Conservation (phyloP, 1,284 basidiomycete species). For the Cutaneotrichosporon daszewskae region DNA sequence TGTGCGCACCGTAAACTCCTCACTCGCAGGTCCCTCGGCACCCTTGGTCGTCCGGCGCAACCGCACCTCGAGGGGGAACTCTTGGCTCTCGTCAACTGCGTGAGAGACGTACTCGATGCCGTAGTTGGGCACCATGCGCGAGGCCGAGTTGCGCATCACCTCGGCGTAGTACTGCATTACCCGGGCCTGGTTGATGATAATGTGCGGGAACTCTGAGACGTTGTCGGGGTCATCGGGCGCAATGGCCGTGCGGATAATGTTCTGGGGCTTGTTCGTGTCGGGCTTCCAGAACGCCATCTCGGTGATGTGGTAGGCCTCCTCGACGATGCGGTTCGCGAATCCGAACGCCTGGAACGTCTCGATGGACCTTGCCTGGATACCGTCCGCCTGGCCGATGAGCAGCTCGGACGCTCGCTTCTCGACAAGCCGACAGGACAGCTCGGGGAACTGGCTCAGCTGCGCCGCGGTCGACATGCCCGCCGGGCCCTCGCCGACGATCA, state of each 20-base stretch:
- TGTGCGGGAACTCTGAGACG: conserved; percentile 7
- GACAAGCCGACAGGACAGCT: conserved; percentile 6
- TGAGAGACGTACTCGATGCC: conserved; percentile 7
- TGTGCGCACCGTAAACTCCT: conserved; percentile 8
- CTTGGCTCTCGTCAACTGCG: conserved; percentile 14
- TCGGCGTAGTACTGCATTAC: conserved; percentile 12
- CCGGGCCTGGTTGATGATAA: conserved; percentile 10
- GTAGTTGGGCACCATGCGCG: conserved; percentile 8
- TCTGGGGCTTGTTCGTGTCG: conserved; percentile 1
- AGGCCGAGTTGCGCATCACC: conserved; percentile 3
- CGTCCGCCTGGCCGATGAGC: conserved; percentile 7
- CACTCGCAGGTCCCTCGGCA: conserved; percentile 12
- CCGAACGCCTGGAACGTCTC: conserved; percentile 13
- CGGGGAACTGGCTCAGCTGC: conserved; percentile 5
- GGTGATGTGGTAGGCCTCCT: conserved; percentile 5
- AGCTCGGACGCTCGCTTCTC: conserved; percentile 8
- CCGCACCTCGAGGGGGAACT: conserved; percentile 25
- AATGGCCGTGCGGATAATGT: conserved; percentile 5
- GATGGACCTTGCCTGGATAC: conserved; percentile 7
- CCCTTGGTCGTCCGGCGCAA: conserved; percentile 15
- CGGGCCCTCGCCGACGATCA: conserved; percentile 10
- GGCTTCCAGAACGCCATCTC: conserved; percentile 12
- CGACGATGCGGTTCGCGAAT: conserved; percentile 4
- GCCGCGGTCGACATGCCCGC: conserved; percentile 7
- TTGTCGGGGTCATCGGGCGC: conserved; percentile 2